These are phyloP conservation scores for Eucalyptus pauciflora DNA, from an alignment of 345 rosid genomes.

Conservation along the genomic window DNA sequence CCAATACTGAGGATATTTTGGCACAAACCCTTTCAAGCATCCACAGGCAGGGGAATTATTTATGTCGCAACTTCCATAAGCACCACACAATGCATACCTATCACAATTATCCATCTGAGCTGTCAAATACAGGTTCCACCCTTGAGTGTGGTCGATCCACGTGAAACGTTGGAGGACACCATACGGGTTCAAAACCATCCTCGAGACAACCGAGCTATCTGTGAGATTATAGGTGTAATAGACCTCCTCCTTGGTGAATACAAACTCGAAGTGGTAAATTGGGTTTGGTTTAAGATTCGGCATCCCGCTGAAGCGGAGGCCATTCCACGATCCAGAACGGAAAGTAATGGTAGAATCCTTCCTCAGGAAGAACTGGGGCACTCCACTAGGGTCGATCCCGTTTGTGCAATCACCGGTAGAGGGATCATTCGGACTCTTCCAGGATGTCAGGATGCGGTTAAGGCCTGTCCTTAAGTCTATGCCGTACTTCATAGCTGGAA, in stretches of 20 bases:
- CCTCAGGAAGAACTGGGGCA: slow-evolving; percentile 19
- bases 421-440: slow-evolving; percentile 27
- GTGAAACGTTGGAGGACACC: slow-evolving; percentile 15
- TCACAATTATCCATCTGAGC: slow-evolving; percentile 38
- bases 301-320: slow-evolving; percentile 31
- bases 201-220: slow-evolving; percentile 4
- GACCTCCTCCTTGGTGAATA: slow-evolving; percentile 5
- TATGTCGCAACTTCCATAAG: slow-evolving; percentile 19
- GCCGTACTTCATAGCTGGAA: slow-evolving; percentile 46
- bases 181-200: neutral
- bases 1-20: slow-evolving; percentile 28
- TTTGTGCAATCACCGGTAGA: slow-evolving; percentile 12
- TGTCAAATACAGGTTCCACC: slow-evolving; percentile 18
- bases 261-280: slow-evolving; percentile 12
- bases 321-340: slow-evolving; percentile 46
- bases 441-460: slow-evolving; percentile 15
- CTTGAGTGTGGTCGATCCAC: neutral
- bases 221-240: slow-evolving; percentile 16
- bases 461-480: slow-evolving; percentile 10
- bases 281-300: slow-evolving; percentile 26
- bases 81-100: slow-evolving; percentile 21
- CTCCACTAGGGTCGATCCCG: slow-evolving; percentile 14
- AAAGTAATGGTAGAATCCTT: neutral
- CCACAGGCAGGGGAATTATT: slow-evolving; percentile 26
- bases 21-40: slow-evolving; percentile 30